These are phyloP conservation scores for Stagonosporopsis tanaceti DNA, from an alignment of 2,329 filamentous ascomycete genomes.

Conservation along the genomic window DNA sequence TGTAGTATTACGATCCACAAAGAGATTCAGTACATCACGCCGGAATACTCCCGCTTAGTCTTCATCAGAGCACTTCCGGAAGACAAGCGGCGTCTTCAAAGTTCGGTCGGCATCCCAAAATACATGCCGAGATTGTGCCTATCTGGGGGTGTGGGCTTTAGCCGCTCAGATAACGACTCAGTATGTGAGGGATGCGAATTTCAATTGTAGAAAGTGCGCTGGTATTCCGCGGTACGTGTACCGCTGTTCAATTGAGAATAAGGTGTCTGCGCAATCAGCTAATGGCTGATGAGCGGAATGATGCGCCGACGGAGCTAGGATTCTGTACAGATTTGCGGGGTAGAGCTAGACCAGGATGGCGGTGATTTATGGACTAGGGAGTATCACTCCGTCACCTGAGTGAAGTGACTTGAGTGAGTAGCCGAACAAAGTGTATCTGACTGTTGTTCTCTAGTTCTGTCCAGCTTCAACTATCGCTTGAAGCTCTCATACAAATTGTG, in stretches of 20 bases:
- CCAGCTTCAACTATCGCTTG: background rate
- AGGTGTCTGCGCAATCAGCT: background rate
- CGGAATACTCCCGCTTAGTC: constrained; percentile 6
- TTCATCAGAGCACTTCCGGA: background rate
- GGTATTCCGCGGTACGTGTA: constrained; percentile 2
- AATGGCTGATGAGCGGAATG: constrained; percentile 4
- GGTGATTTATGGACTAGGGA: background rate
- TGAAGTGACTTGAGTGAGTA: background rate
- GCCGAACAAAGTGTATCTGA: background rate
- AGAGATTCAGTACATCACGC: background rate
- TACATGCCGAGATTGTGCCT: background rate
- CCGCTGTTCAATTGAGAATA: background rate
- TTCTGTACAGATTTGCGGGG: background rate
- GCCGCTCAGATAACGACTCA: background rate
- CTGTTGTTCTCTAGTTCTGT: background rate
- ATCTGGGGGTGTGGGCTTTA: background rate
- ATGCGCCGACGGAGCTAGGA: background rate
- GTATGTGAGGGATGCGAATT: background rate
- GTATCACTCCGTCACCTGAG: background rate
- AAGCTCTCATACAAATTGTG: background rate
- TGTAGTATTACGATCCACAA: background rate
- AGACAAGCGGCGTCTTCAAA: constrained; percentile 3
- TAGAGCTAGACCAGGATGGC: constrained; percentile 1
- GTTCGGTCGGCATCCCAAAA: constrained; percentile 1
- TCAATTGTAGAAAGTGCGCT: background rate